Base-by-base conservation (phyloP, 2,329 filamentous ascomycete genomes). In the Lomentospora prolificans region DNA sequence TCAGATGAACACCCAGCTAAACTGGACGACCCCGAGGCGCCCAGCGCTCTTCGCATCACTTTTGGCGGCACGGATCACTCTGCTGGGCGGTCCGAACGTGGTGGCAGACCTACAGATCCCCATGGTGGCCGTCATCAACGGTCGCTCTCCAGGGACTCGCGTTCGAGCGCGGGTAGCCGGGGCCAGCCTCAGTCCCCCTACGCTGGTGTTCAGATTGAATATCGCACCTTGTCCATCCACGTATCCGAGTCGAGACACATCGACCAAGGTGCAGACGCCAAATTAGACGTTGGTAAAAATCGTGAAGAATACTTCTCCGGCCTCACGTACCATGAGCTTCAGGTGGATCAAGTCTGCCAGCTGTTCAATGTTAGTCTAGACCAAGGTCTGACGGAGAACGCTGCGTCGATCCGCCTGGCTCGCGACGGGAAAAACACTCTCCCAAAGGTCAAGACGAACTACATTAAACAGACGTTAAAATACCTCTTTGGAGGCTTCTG, bases 401-500 rank as follows among this genome's bases (percentile, higher is more conserved):
- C 64, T 4, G 70, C 67, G 2, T 64, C 65, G 3, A 61, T 60
- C 30, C 64, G 72, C 9, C 64, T 73, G 7, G 60, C 67, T 54
- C 68, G 70, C 6, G 70, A 75, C 58, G 73, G 74, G 51, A 65
- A 60, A 50, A 76, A 76, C 57, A 67, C 66, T 0, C 64, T 75
- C 2, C 70, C 74, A 6, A 65, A 66, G 41, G 66, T 68, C 27
- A 72, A 73, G 60, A 69, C 70, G 4, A 75, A 74, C 62, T 73
- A 75, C 60, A 58, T 64, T 57, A 71, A 69, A 59, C 72, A 72
- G 58, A 64, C 73, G 1, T 60, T 74, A 6, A 58, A 61, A 4
- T 76, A 75, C 58, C 58, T 76, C 57, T 76, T 76, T 61, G 73
- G 73, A 33, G 74, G 74, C 48, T 76, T 76, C 62, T 75, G 73